These are phyloP conservation scores for Ensete glaucum DNA, from an alignment of 176 grass and related monocot species.

Conservation along the genomic window DNA sequence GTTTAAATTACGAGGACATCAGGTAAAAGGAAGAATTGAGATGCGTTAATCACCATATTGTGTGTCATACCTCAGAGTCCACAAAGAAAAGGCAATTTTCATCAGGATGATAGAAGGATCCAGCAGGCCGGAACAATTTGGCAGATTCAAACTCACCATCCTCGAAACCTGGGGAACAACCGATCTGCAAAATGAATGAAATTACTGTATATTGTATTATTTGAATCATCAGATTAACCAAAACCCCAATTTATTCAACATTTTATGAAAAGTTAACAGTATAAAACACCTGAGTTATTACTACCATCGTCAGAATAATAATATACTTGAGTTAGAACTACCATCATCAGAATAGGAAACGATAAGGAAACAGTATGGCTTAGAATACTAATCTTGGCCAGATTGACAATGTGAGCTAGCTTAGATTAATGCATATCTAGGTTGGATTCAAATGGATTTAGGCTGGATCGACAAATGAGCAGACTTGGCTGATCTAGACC, in stretches of 20 bases:
- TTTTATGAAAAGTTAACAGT: not conserved
- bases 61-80: conserved; percentile 67
- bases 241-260: not conserved
- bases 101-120: conserved; percentile 55
- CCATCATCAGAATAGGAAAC: not conserved
- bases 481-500: too few relatives aligned
- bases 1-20: not conserved
- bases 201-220: not conserved
- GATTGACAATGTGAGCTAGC: too few relatives aligned
- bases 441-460: too few relatives aligned
- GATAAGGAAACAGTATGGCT: not conserved
- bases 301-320: not conserved
- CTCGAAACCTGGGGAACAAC: conserved; percentile 75
- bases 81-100: conserved; percentile 84
- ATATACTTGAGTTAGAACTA: not conserved
- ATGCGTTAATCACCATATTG: not conserved
- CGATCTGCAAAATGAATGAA: conserved; percentile 50
- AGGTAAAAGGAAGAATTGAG: not conserved
- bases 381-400: too few relatives aligned
- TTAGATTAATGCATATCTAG: too few relatives aligned
- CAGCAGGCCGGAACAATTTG: conserved; percentile 67
- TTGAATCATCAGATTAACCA: not conserved
- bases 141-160: conserved; percentile 93
- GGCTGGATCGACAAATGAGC: too few relatives aligned
- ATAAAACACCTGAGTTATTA: not conserved